Base-by-base conservation (phyloP, 495 filamentous ascomycete genomes). In the Tetracladium setigerum region DNA sequence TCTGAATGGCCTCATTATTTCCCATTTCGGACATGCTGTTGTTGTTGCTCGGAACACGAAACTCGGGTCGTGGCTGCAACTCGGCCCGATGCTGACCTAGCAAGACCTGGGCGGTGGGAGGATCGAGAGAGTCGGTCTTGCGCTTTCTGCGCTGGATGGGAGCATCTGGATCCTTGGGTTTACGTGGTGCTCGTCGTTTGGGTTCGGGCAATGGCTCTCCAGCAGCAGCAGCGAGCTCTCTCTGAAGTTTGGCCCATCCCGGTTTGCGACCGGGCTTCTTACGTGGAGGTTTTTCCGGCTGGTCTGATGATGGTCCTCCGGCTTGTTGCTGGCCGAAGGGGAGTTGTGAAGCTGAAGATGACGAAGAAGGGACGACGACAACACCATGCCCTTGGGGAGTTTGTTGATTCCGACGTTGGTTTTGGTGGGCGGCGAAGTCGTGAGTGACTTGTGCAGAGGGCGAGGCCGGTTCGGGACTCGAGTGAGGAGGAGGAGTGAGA, bases 121-220 rank as follows among this genome's bases (percentile, higher is more conserved):
- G 43, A 49, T 63, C 62, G 19, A 55, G 54, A 35, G 43, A 59
- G 13, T 66, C 68, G 24, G 57, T 52, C 22, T 46, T 52, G 65
- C 77, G 78, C 58, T 69, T 66, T 50, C 77, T 77, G 37, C 75
- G 66, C 54, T 67, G 70, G 15, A 65, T 58, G 8, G 76, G 66
- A 13, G 72, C 70, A 54, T 73, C 74, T 14, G 76, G 72, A 38
- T 82, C 77, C 52, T 69, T 73, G 10, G 76, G 72, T 50, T 79
- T 80, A 39, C 76, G 58, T 10, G 69, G 63, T 44, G 72, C 72
- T 41, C 73, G 72, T 36, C 66, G 64, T 58, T 80, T 82, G 15
- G 72, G 61, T 32, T 57, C 62, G 15, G 38, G 64, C 62, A 54
- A 71, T 65, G 32, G 54, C 65, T 35, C 49, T 44, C 34, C 59